phyloP scores from a whole-genome alignment of 345 rosid genomes.

The Turnera subulata region DNA sequence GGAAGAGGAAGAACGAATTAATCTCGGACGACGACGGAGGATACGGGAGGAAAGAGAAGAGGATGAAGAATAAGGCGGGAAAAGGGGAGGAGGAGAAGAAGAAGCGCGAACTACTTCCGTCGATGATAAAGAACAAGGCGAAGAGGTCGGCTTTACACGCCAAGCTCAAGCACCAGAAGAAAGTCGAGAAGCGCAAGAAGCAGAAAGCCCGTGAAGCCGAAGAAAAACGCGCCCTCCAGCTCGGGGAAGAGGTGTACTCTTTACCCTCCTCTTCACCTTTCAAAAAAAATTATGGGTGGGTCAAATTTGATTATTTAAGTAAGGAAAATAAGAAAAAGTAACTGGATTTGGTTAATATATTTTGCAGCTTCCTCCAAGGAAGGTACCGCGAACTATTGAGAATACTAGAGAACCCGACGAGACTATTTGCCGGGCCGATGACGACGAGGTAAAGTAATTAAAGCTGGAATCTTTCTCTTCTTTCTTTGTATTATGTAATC shows the following conservation, averaged over 20 bases:
- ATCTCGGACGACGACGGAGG: neutral
- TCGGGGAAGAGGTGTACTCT: conserved; percentile 79
- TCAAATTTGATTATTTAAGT: neutral
- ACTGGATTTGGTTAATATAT: conserved; percentile 1
- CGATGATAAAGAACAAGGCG: conserved; percentile 88
- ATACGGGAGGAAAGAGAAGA: neutral
- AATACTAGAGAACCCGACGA: too few relatives aligned
- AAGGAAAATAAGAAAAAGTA: neutral
- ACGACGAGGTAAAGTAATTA: conserved; percentile 88
- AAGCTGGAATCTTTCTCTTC: neutral
- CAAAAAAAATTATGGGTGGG: too few relatives aligned
- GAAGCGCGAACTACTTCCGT: conserved; percentile 64
- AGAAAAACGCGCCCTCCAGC: conserved; percentile 74
- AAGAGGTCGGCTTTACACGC: conserved; percentile 78
- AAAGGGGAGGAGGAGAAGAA: conserved; percentile 10
- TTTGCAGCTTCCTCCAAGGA: conserved; percentile 73
- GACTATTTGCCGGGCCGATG: conserved; percentile 85
- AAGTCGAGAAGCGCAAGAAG: too few relatives aligned
- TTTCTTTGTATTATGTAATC: neutral
- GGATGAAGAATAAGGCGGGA: conserved; percentile 28
- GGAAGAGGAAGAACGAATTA: neutral
- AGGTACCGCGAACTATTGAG: conserved; percentile 77
- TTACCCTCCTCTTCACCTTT: neutral
- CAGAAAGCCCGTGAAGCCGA: conserved; percentile 71
- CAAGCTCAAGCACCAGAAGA: conserved; percentile 70